Base-by-base conservation (phyloP, 495 filamentous ascomycete species). In the Daldinia bambusicola region DNA sequence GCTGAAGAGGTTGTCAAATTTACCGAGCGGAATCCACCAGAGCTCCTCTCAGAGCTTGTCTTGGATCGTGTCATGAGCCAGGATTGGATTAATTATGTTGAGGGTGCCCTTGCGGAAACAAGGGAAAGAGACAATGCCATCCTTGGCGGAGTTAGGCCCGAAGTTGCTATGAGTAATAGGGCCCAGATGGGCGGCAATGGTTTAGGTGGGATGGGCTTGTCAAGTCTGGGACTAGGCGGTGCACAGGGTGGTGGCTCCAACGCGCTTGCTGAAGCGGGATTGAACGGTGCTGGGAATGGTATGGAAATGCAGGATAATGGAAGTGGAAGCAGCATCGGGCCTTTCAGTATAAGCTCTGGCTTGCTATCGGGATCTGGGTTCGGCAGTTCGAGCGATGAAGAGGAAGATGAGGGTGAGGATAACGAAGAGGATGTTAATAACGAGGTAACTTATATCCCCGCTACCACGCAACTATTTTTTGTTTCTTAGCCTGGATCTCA, bases 1-100 rank as follows among this genome's bases (percentile, higher is more conserved):
- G 96, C 95, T 13, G 95, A 99, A 78, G 95, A 99, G 77, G 96
- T 99, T 16, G 95, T 98, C 69, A 98, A 98, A 80, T 99, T 98
- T 78, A 95, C 93, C 40, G 95, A 98, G 79, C 89, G 96, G 20
- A 93, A 97, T 78, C 90, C 94, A 18, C 91, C 93, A 2, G 95
- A 98, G 77, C 79, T 95, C 51, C 86, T 98, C 5, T 93, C 92
- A 18, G 91, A 91, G 56, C 84, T 86, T 10, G 95, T 99, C 4
- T 82, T 97, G 74, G 92, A 98, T 61, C 93, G 91, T 68, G 93
- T 98, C 20, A 90, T 94, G 82, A 90, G 92, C 69, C 86, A 88
- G 18, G 89, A 93, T 57, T 99, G 95, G 95, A 91, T 95, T 57
- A 90, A 93, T 58, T 99, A 98, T 71, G 96, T 99, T 40, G 95